These are phyloP conservation scores for Bertia moriformis DNA, from an alignment of 2,329 filamentous ascomycete genomes.

Conservation along the genomic window DNA sequence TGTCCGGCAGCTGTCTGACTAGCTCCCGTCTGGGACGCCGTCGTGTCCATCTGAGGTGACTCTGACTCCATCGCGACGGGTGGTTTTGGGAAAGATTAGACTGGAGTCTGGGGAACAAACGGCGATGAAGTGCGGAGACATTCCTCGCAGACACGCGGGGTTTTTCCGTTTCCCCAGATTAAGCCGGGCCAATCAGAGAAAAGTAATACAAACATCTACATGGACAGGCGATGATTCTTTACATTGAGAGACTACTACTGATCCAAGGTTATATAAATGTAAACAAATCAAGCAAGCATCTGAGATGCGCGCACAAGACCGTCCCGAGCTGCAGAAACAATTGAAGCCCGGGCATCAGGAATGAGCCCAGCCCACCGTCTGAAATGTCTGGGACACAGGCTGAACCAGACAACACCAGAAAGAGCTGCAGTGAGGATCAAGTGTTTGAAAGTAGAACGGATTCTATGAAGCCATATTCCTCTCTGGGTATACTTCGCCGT, in stretches of 20 bases:
- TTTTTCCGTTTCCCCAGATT: background rate
- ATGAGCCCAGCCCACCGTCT: background rate
- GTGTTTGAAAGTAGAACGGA: background rate
- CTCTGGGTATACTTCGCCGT: conserved; percentile 31
- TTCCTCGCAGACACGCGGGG: background rate
- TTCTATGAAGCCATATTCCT: conserved; percentile 14
- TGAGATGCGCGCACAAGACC: background rate
- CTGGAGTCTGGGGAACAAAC: background rate
- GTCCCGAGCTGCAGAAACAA: background rate
- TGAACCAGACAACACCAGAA: background rate
- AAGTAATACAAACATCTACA: background rate
- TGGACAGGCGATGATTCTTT: too few relatives aligned
- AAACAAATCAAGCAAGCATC: background rate
- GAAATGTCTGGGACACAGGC: background rate
- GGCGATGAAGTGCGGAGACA: conserved; percentile 1
- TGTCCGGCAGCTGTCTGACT: conserved; percentile 10
- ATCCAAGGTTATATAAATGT: background rate
- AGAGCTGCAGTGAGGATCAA: background rate
- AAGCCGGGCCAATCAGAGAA: background rate
- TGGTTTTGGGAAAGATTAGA: background rate
- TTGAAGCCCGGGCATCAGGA: background rate
- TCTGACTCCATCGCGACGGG: conserved; percentile 15
- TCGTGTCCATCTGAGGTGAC: conserved; percentile 13
- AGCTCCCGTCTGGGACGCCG: conserved; percentile 9
- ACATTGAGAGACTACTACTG: too few relatives aligned